Base-by-base conservation (phyloP, 2,329 filamentous ascomycete species). In the Fusarium penzigii region DNA sequence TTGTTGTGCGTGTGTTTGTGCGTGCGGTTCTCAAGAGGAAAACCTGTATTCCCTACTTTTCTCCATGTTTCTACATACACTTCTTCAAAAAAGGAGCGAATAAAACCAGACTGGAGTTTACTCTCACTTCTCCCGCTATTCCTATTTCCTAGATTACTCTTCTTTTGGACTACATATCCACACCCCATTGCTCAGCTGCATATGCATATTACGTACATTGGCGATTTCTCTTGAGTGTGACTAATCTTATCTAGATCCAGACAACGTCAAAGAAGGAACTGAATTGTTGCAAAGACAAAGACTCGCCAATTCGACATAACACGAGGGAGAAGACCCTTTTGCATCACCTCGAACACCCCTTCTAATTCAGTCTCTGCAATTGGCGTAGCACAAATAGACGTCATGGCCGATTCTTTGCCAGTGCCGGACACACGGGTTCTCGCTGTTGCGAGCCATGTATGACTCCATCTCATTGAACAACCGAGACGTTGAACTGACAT, bases 391-490 rank as follows among this genome's bases (percentile, higher is more conserved):
- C 20, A 5, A 25, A 43, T 17, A 29, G 41, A 47, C 13, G 20
- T 46, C 44, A 68, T 68, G 66, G 48, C 57, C 39, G 56, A 56
- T 42, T 29, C 55, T 29, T 62, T 62, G 40, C 59, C 59, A 17
- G 50, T 85, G 36, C 82, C 82, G 39, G 82, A 84, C 67, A 85
- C 83, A 46, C 77, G 77, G 65, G 92, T 96, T 61, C 82, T 97
- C 68, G 92, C 92, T 51, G 83, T 96, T 65, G 92, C 92, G 71
- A 96, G 92, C 74, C 92, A 97, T 92, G 92, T 96, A 88, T 40
- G 44, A 42, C 73, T 36, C 32, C 10, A 3, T 36, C 32, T 14
- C 20, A 25, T 36, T 36, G 32, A 36, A 36, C 9, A 36, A 6
- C 10, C 13, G 9, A 36, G 32, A 36, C 4, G 3, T 36, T 36